Evolutionary conservation across 805 yeast species (phyloP), one percentile per base, ranked within the genome.

Genomic region (Barnettozyma sucrosica): DNA sequence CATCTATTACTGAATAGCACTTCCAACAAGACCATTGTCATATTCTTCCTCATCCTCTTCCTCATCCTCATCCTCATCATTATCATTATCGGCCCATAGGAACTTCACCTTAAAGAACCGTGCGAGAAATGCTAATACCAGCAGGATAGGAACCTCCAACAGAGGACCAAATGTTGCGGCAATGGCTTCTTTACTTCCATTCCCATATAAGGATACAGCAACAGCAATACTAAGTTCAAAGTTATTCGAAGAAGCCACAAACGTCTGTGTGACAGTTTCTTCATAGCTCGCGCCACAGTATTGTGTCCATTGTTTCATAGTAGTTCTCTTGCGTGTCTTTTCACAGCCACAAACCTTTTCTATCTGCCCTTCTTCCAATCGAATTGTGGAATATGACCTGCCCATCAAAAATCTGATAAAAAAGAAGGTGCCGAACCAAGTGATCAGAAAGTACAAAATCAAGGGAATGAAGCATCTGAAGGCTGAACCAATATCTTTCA

Each of bases 121-220:
- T 9, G 76, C 70, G 7, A 70, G 65, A 51, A 67, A 63, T 5
- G 71, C 58, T 25, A 75, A 51, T 1, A 63, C 19, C 46, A 75
- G 53, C 36, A 79, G 63, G 7, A 79, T 69, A 5, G 83, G 83
- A 9, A 79, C 79, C 53, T 79, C 84, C n/a, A 79, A 55, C 33
- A 79, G 63, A 1, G 83, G 83, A 2, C 83, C 83, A 57, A 78
- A 75, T 0, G 83, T 77, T 2, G 83, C 76, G 5, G 84, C 83
- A 37, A 79, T 68, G 1, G 81, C 73, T 55, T 77, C 73, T 44
- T 74, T 68, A 48, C 79, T 71, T 1, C 74, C 75, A 24, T 69
- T 62, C 0, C 83, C 83, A 60, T 75, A 79, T 11, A 76, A 52
- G 0, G 80, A 69, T 7, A 75, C 70, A 2, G 80, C 76, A 18